Conservation (phyloP, 768 basidiomycete genomes). For the Boletus reticulatus region DNA sequence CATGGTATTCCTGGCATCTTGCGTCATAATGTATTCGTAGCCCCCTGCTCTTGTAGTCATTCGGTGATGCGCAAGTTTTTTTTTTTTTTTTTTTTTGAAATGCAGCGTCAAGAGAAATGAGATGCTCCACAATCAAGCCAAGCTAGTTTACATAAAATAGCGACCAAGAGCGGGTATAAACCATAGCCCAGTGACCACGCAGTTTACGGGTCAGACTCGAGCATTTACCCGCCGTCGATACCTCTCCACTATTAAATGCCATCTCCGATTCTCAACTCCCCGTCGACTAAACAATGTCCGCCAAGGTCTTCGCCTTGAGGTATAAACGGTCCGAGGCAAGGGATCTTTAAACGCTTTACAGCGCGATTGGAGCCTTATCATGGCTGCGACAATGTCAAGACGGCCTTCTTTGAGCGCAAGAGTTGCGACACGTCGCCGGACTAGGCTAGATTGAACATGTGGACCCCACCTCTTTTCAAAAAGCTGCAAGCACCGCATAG, state of each 20-base stretch:
- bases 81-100: background rate
- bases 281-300: conserved; percentile 21
- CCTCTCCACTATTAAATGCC: conserved; percentile 26
- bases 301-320: conserved; percentile 20
- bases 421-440: conserved; percentile 55
- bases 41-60: conserved; percentile 8
- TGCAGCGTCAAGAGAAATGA: too few relatives aligned
- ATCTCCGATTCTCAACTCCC: conserved; percentile 32
- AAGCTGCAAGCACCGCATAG: conserved; percentile 39
- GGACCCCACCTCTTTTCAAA: conserved; percentile 59
- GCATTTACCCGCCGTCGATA: conserved; percentile 14
- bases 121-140: background rate
- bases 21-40: conserved; percentile 24
- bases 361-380: conserved; percentile 20
- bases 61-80: conserved; percentile 15
- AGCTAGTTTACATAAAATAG: background rate
- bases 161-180: background rate
- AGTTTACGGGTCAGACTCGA: background rate
- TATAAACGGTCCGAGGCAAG: conserved; percentile 6
- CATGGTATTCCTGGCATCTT: conserved; percentile 7
- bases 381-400: conserved; percentile 41
- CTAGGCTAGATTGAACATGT: conserved; percentile 51
- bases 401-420: conserved; percentile 68
- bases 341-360: conserved; percentile 3
- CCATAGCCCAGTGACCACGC: background rate